Evolutionary conservation across 2,329 filamentous ascomycete species (phyloP).

Genomic region (Sphaerulina vaccinii): DNA sequence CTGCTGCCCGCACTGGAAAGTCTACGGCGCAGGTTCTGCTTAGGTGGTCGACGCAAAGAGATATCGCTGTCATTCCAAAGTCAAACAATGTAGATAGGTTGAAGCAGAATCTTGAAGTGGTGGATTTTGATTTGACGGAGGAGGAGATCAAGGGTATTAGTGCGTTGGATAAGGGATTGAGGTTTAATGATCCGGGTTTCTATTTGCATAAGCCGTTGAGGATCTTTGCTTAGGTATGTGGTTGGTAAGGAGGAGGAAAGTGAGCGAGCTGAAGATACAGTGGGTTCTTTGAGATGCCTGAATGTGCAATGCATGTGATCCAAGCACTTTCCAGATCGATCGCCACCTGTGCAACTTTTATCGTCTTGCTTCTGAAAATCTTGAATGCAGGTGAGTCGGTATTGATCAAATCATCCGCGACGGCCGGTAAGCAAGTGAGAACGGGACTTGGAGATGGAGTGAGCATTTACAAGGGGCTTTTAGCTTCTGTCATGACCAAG

Average conservation of each 20-base stretch:
- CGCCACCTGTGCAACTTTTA: too few relatives aligned
- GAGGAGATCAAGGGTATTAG: slow-evolving; percentile 14
- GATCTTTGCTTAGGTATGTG: slow-evolving; percentile 18
- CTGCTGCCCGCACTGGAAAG: slow-evolving; percentile 10
- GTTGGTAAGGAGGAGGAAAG: too few relatives aligned
- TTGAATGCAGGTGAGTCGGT: too few relatives aligned
- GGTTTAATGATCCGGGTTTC: slow-evolving; percentile 19
- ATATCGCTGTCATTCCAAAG: slow-evolving; percentile 19
- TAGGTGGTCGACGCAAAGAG: slow-evolving; percentile 16
- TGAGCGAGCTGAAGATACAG: too few relatives aligned
- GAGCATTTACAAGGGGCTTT: too few relatives aligned
- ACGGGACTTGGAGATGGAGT: too few relatives aligned
- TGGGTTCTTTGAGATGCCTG: too few relatives aligned
- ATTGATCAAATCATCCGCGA: too few relatives aligned
- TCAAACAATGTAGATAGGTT: slow-evolving; percentile 13
- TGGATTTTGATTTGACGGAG: slow-evolving; percentile 13
- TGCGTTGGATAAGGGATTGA: slow-evolving; percentile 11
- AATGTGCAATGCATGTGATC: too few relatives aligned
- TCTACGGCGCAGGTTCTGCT: slow-evolving; percentile 14
- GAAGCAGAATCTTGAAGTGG: slow-evolving; percentile 16
- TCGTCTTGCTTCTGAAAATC: too few relatives aligned
- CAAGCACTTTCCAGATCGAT: too few relatives aligned
- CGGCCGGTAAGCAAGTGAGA: too few relatives aligned
- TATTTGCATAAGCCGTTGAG: slow-evolving; percentile 15
- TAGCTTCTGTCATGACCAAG: background rate